phyloP scores from a whole-genome alignment of 331 rosid species.

The Ulmus americana region DNA sequence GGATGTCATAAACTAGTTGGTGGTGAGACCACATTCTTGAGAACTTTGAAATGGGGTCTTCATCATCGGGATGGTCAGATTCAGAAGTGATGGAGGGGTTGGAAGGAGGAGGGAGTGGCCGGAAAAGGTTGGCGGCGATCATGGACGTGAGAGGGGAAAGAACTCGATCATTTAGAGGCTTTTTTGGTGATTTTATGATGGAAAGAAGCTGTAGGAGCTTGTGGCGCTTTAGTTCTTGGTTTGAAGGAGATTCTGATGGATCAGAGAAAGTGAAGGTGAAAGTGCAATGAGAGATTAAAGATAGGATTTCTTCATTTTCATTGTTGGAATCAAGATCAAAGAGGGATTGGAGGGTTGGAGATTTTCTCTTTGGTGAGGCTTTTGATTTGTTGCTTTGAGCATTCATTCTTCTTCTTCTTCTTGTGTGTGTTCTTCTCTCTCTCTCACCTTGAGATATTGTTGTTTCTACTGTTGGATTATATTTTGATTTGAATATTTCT shows the following conservation, averaged over 20 bases:
- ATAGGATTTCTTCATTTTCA: conserved; percentile 48
- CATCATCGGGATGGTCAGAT: conserved; percentile 48
- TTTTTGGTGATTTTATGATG: conserved; percentile 42
- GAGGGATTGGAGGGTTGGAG: conserved; percentile 39
- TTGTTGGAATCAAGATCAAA: conserved; percentile 40
- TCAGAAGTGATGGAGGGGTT: conserved; percentile 19
- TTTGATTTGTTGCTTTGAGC: conserved; percentile 26
- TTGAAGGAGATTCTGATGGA: conserved; percentile 47
- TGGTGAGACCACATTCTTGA: conserved; percentile 64
- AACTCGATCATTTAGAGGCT: conserved; percentile 29
- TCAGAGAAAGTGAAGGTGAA: conserved; percentile 37
- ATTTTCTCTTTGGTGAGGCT: conserved; percentile 23
- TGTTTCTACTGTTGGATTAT: background rate
- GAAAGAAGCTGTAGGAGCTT: conserved; percentile 52
- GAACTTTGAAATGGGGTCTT: conserved; percentile 39
- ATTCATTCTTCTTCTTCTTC: conserved; percentile 26
- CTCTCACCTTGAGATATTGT: background rate
- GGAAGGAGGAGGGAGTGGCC: conserved; percentile 65
- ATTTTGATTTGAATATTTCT: conserved; percentile 5
- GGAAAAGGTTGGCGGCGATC: conserved; percentile 51
- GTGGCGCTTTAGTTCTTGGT: conserved; percentile 45
- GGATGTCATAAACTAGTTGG: conserved; percentile 59
- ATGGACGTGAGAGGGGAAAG: conserved; percentile 44
- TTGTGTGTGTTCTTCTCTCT: background rate
- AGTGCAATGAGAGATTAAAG: conserved; percentile 46